phyloP scores from a whole-genome alignment of 1,284 basidiomycete genomes.

The Ustilago nuda region DNA sequence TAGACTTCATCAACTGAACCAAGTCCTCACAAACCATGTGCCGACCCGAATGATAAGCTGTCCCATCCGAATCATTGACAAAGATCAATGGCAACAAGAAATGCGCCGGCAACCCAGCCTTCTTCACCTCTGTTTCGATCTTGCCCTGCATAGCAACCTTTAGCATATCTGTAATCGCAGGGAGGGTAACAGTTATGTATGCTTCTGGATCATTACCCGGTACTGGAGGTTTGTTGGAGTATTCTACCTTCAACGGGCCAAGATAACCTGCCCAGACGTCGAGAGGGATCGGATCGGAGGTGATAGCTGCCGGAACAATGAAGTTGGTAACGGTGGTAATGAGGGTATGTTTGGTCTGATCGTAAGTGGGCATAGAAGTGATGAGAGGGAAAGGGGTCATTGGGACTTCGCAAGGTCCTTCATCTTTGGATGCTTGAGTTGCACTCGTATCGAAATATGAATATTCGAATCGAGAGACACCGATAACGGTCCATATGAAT shows the following conservation, averaged over 20 bases:
- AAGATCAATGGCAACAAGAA: slow-evolving; percentile 63
- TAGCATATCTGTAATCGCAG: slow-evolving; percentile 45
- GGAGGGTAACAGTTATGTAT: slow-evolving; percentile 51
- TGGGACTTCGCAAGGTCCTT: slow-evolving; percentile 71
- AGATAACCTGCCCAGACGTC: slow-evolving; percentile 89
- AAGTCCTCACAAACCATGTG: slow-evolving; percentile 59
- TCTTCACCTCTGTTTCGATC: neutral
- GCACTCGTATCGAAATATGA: slow-evolving; percentile 92
- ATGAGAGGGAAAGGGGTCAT: slow-evolving; percentile 88
- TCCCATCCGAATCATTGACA: slow-evolving; percentile 63
- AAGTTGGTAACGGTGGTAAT: slow-evolving; percentile 77
- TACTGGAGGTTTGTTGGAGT: slow-evolving; percentile 15
- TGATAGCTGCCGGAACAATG: slow-evolving; percentile 62
- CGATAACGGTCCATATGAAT: slow-evolving; percentile 93
- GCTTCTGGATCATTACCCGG: slow-evolving; percentile 37
- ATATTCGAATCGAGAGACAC: slow-evolving; percentile 91
- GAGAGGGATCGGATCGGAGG: slow-evolving; percentile 74
- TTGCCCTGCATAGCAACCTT: slow-evolving; percentile 21
- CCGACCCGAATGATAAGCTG: slow-evolving; percentile 60
- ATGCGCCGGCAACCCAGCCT: slow-evolving; percentile 16
- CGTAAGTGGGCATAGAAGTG: slow-evolving; percentile 82
- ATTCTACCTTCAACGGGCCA: slow-evolving; percentile 74
- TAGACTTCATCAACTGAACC: slow-evolving; percentile 55
- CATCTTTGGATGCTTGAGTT: slow-evolving; percentile 79
- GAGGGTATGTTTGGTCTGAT: slow-evolving; percentile 78